Evolutionary conservation across 257 asterid genomes (phyloP), one percentile per base, ranked within the genome.

Genomic region (Schizonepeta tenuifolia): DNA sequence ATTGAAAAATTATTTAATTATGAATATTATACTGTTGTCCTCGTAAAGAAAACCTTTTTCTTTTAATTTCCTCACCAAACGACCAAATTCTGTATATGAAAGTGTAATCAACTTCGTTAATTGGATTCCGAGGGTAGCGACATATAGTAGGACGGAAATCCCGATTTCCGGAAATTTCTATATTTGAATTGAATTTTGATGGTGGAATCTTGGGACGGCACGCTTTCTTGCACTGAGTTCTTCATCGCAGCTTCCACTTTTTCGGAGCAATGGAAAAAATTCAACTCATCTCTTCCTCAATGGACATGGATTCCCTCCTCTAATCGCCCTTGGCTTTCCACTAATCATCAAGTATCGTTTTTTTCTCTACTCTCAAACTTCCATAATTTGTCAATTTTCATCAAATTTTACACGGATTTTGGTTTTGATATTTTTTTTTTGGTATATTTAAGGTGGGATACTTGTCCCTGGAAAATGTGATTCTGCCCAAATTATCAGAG

Each of bases 271-370:
- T 93, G 97, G 97, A 72, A 59, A 54, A 85, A 77, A 75, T 88
- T 83, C 72, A 88, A 86, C 79, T 66, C 88, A 38, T 77, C 78
- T 49, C 79, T 83, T 75, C 96, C 93, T 71, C 90, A 70, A 2
- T 91, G 92, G 85, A 70, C 87, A 38, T 91, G 98, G 97, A 15
- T 83, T 70, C 77, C 87, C 75, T 80, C 82, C 59, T 78, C 79
- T 21, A 85, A 76, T 33, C 83, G 74, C 31, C 85, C 87, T 6
- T 82, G 86, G 88, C 71, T 59, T 70, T 43, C 85, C 55, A 20
- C 80, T 57, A 28, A 55, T 36, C 49, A 79, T 40, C 72, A 69
- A 57, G 96, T 89, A 72, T 21, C 15, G n/a, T 4, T 22, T 6
- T 7, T 17, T 12, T 56, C 4, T 38, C 1, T 9, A 7, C 7